phyloP scores from a whole-genome alignment of 2,329 filamentous ascomycete species.

The Xylaria sp. region DNA sequence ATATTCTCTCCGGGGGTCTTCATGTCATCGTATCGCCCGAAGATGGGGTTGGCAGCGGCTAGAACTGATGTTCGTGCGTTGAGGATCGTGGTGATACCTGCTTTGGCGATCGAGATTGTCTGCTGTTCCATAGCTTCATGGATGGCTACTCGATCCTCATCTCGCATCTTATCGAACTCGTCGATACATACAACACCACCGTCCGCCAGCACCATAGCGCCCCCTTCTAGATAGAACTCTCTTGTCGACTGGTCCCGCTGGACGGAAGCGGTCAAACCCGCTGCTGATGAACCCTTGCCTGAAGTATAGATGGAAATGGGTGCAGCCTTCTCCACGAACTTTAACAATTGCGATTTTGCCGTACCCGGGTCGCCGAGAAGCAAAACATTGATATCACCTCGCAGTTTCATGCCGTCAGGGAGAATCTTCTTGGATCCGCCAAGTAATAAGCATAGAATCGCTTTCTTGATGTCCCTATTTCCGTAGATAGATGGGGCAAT shows the following conservation, averaged over 20 bases:
- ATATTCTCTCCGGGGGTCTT: conserved; percentile 98
- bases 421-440: conserved; percentile 98
- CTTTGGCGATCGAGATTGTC: conserved; percentile 98
- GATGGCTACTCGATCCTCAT: conserved; percentile 96
- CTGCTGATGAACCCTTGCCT: conserved; percentile 96
- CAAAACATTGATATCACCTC: conserved; percentile 98
- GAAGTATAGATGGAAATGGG: conserved; percentile 99
- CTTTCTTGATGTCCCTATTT: conserved; percentile 95
- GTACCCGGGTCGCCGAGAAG: conserved; percentile 97
- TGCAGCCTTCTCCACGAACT: conserved; percentile 96
- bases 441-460: conserved; percentile 91
- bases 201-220: conserved; percentile 97
- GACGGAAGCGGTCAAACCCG: conserved; percentile 96
- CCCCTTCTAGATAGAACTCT: conserved; percentile 97
- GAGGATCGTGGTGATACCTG: conserved; percentile 96
- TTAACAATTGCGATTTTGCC: conserved; percentile 95
- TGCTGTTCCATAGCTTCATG: conserved; percentile 99
- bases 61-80: conserved; percentile 96
- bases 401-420: conserved; percentile 95
- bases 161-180: conserved; percentile 99
- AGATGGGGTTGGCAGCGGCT: conserved; percentile 96
- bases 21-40: conserved; percentile 97
- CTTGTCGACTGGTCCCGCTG: conserved; percentile 91
- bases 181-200: conserved; percentile 98
- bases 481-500: conserved; percentile 98